Percentiles rank a stretch among this genome's conserved stretches.
Conservation (phyloP, 1,139 yeast genomes). For the Starmera stellimalicola region DNA sequence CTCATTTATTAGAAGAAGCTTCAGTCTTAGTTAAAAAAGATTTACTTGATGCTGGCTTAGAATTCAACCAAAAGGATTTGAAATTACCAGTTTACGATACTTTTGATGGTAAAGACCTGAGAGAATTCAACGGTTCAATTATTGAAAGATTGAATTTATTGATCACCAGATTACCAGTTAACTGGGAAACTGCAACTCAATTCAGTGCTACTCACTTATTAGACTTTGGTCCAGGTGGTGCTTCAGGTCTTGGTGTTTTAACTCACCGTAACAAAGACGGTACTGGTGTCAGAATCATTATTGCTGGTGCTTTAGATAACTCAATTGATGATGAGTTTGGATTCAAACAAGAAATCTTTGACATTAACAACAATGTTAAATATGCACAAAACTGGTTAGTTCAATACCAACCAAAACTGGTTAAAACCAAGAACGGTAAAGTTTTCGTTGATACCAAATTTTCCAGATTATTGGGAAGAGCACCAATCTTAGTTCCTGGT, state of each 20-base stretch:
- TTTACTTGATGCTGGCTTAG: slow-evolving; percentile 45
- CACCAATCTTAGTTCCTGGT: slow-evolving; percentile 97
- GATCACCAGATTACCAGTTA: slow-evolving; percentile 81
- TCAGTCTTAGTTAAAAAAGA: slow-evolving; percentile 59
- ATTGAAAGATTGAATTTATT: slow-evolving; percentile 64
- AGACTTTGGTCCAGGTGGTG: slow-evolving; percentile 99
- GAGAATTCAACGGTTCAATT: slow-evolving; percentile 41
- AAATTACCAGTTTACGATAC: slow-evolving; percentile 90
- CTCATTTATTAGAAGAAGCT: slow-evolving; percentile 72
- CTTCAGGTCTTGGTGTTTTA: slow-evolving; percentile 90
- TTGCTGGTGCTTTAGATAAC: slow-evolving; percentile 84
- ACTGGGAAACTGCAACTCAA: slow-evolving; percentile 88
- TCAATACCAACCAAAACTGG: slow-evolving; percentile 80
- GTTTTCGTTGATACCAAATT: slow-evolving; percentile 88
- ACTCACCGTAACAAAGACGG: slow-evolving; percentile 98
- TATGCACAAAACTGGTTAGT: slow-evolving; percentile 88
- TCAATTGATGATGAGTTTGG: slow-evolving; percentile 67
- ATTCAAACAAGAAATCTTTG: slow-evolving; percentile 90
- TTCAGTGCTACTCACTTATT: slow-evolving; percentile 78
- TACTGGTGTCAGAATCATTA: slow-evolving; percentile 89
- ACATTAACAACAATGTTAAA: slow-evolving; percentile 54
- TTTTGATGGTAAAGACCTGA: slow-evolving; percentile 72
- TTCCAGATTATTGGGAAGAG: slow-evolving; percentile 84
- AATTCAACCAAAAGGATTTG: slow-evolving; percentile 46
- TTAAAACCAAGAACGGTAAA: slow-evolving; percentile 63